A percentile compares a stretch with the other conserved stretches of the same genome.
Conservation (phyloP, 2,329 filamentous ascomycete genomes). For the Calonectria pteridis region DNA sequence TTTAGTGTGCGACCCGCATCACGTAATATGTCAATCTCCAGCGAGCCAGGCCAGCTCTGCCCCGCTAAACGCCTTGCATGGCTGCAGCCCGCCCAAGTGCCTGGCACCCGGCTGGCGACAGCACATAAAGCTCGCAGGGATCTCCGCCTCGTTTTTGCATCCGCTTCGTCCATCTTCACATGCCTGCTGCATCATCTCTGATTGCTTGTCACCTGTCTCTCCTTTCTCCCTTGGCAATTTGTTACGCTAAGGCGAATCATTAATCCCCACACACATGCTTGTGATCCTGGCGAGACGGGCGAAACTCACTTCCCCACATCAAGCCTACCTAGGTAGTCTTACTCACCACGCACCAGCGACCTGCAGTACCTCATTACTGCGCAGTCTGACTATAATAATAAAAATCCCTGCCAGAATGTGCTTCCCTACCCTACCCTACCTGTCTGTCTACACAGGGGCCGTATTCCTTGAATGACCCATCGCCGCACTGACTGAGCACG, state of each 20-base stretch:
- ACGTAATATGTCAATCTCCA: constrained; percentile 11
- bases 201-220: not conserved
- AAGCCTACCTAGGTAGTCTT: not conserved
- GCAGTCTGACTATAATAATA: not conserved
- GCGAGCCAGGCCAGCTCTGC: not conserved
- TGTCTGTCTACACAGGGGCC: not conserved
- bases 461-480: not conserved
- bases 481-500: not conserved
- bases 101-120: not conserved
- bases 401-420: not conserved
- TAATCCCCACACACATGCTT: not conserved
- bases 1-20: not conserved
- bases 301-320: constrained; percentile 6
- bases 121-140: not conserved
- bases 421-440: not conserved
- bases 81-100: not conserved
- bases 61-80: not conserved
- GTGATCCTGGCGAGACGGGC: not conserved
- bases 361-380: not conserved
- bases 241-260: not conserved
- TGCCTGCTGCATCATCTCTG: not conserved
- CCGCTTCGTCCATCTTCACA: not conserved
- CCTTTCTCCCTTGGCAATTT: not conserved
- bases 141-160: not conserved
- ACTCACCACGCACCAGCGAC: not conserved